Evolutionary conservation across 148 eudicot species (phyloP).

Genomic region (Camellia lanceoleosa): DNA sequence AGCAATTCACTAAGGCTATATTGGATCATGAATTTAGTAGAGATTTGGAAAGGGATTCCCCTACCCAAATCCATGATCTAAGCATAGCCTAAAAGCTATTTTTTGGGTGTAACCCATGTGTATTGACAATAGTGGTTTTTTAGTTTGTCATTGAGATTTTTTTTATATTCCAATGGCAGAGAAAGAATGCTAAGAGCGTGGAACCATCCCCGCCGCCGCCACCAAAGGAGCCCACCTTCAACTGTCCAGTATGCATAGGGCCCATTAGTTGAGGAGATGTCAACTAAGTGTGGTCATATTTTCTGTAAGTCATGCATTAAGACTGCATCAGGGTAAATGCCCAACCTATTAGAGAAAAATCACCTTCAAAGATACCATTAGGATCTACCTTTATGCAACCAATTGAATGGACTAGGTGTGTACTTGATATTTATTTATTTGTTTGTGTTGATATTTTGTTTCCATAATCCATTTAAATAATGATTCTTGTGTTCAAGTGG

Average conservation of each 20-base stretch:
- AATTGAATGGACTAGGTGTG: slow-evolving; percentile 36
- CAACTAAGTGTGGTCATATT: slow-evolving; percentile 95
- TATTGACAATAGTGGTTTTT: neutral
- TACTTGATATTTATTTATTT: neutral
- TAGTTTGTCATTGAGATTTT: neutral
- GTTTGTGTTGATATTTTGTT: neutral
- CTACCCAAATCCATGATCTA: no score
- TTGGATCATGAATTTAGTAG: no score
- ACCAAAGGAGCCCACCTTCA: slow-evolving; percentile 63
- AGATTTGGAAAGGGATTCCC: no score
- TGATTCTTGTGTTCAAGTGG: neutral
- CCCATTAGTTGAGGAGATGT: slow-evolving; percentile 67
- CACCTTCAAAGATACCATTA: slow-evolving; percentile 52
- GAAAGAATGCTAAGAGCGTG: slow-evolving; percentile 9
- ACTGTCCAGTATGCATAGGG: slow-evolving; percentile 90
- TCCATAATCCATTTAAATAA: neutral
- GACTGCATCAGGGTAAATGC: slow-evolving; percentile 70
- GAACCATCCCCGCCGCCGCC: slow-evolving; percentile 29
- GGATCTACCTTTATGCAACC: slow-evolving; percentile 79
- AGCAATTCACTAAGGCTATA: no score
- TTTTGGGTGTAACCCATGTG: neutral
- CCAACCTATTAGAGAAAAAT: slow-evolving; percentile 84
- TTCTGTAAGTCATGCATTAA: slow-evolving; percentile 81
- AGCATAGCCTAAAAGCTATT: neutral
- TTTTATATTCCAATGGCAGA: slow-evolving; percentile 21